Evolutionary conservation across 1,284 basidiomycete genomes (phyloP), one percentile per base, ranked within the genome.

Genomic region (Cystobasidiaceae sp.): DNA sequence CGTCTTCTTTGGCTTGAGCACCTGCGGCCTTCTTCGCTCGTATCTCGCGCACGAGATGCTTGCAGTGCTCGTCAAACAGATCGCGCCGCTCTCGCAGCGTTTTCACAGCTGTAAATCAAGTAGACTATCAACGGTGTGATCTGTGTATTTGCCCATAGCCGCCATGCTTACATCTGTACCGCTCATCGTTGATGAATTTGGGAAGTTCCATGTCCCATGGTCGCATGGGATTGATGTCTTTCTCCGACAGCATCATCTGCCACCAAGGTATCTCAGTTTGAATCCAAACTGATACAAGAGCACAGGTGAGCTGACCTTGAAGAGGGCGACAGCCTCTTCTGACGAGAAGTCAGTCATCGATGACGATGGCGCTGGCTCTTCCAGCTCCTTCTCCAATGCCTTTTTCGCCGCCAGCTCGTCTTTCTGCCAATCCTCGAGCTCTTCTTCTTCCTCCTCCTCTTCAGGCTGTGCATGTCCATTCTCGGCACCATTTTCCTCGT

Each of bases 161-260:
- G 37, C 21, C 7, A 3, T 17, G 41, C 71, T 56, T n/a, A 71
- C 70, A 58, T 39, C 61, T 52, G 77, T 96, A 97, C 67, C 93
- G 86, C 11, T 92, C 88, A 73, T 97, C 92, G 41, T 86, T 86
- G 62, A 96, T 86, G 76, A 99, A 97, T 46, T 89, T 83, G 2
- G 93, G 90, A n/a, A 97, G 81, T 34, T 89, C 90, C 9, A 82
- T 85, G 73, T 98, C 94, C 92, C 93, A 98, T 15, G 96, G 94
- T 67, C 91, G 85, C 59, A 98, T 83, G 0, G 94, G 93, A 71
- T 93, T 93, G 69, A 98, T 84, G 68, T 94, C 85, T 74, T 90
- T 90, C 73, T 96, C 93, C 64, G 85, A 82, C 13, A 96, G 81
- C 5, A 97, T 80, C 0, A 88, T 89, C 91, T 94, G 70, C 4